Conservation (phyloP, 2,329 filamentous ascomycete genomes). For the Curvularia lunata region DNA sequence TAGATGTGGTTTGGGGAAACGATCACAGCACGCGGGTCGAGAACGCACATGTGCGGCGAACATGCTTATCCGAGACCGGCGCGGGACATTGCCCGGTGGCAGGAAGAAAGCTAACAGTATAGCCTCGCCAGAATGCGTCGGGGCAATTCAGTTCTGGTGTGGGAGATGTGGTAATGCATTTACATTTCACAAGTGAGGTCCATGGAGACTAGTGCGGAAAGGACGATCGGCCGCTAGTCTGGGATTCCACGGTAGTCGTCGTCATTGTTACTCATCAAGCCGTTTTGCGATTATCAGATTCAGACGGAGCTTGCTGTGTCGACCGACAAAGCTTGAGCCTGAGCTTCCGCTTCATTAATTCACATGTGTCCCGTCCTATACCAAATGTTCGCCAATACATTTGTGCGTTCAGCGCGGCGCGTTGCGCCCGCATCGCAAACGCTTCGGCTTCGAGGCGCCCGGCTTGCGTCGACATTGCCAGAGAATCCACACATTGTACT, state of each 20-base stretch:
- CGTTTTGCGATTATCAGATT: slow-evolving; percentile 6
- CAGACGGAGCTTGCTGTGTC: background rate
- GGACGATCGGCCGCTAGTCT: slow-evolving; percentile 17
- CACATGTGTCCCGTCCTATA: slow-evolving; percentile 21
- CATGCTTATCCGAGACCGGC: background rate
- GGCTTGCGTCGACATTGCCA: slow-evolving; percentile 50
- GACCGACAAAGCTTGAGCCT: background rate
- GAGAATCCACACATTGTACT: slow-evolving; percentile 53
- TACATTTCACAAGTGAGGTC: background rate
- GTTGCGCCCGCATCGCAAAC: slow-evolving; percentile 16
- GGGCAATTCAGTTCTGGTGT: background rate
- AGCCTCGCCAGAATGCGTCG: background rate
- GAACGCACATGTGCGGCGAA: background rate
- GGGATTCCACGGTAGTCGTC: slow-evolving; percentile 1
- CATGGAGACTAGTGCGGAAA: background rate
- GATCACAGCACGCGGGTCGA: slow-evolving; percentile 11
- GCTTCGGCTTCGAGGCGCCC: slow-evolving; percentile 32
- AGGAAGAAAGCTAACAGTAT: slow-evolving; percentile 1
- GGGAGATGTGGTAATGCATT: background rate
- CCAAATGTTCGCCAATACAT: slow-evolving; percentile 30
- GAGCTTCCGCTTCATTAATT: background rate
- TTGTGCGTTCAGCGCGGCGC: slow-evolving; percentile 29
- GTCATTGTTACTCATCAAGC: slow-evolving; percentile 23
- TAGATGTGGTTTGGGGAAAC: slow-evolving; percentile 25
- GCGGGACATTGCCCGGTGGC: background rate